Conservation (phyloP, 2,329 filamentous ascomycete genomes). For the Sordariomycetes sp. region DNA sequence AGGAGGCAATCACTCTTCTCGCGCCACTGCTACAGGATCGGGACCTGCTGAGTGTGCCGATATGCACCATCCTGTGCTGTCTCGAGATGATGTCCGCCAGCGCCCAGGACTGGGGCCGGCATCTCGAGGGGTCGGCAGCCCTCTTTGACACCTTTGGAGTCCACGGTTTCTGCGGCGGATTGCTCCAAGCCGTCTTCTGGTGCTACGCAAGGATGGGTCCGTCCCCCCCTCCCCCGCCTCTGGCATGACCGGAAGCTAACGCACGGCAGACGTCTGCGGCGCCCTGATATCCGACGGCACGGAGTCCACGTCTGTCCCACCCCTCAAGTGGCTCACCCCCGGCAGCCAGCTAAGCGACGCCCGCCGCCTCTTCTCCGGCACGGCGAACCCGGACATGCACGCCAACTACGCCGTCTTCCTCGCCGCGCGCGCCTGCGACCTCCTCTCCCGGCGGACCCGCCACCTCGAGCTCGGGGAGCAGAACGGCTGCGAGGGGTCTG, state of each 20-base stretch:
- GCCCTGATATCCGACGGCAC: slow-evolving; percentile 40
- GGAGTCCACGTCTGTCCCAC: slow-evolving; percentile 34
- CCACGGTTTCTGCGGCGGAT: slow-evolving; percentile 33
- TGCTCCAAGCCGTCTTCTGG: slow-evolving; percentile 38
- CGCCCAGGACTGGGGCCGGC: slow-evolving; percentile 35
- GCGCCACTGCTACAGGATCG: slow-evolving; percentile 18
- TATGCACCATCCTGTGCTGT: slow-evolving; percentile 24
- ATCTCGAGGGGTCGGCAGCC: slow-evolving; percentile 43
- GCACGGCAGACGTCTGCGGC: slow-evolving; percentile 32
- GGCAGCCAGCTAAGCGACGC: not conserved
- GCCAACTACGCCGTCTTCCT: slow-evolving; percentile 48
- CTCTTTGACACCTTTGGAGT: slow-evolving; percentile 37
- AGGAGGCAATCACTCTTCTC: slow-evolving; percentile 33
- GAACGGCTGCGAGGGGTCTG: slow-evolving; percentile 25
- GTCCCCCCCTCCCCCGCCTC: not conserved
- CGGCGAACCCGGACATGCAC: slow-evolving; percentile 34
- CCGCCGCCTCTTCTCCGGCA: slow-evolving; percentile 15
- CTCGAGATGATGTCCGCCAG: slow-evolving; percentile 29
- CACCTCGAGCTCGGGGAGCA: slow-evolving; percentile 30
- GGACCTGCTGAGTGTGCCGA: slow-evolving; percentile 18
- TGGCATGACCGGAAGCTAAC: not conserved
- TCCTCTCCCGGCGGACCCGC: slow-evolving; percentile 33
- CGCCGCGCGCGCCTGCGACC: slow-evolving; percentile 34
- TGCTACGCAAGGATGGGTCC: slow-evolving; percentile 36
- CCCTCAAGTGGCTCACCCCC: slow-evolving; percentile 2